Base-by-base conservation (phyloP, 2,329 filamentous ascomycete genomes). In the Fusarium pseudonygamai region DNA sequence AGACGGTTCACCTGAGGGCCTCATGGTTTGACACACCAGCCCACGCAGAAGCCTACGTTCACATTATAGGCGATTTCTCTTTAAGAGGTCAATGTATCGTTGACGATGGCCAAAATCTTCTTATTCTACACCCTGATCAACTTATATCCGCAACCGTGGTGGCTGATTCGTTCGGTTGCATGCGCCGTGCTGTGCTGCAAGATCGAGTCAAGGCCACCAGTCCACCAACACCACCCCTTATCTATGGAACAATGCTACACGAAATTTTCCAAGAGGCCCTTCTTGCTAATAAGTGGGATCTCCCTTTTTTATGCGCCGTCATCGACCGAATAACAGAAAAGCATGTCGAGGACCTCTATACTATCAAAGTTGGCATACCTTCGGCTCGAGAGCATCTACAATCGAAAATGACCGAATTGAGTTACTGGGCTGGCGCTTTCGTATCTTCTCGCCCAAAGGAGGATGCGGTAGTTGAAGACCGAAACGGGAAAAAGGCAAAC, bases 81-180 rank as follows among this genome's bases (percentile, higher is more conserved):
- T 75, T 83, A 2, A 87, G 84, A 22, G 93, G 93, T 4, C 90
- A 92, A 79, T 97, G 95, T 79, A 84, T 97, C 52, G 88, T 98
- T 71, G 93, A 97, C 79, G 94, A 98, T 80, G 86, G 88, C 6
- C 87, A 92, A 56, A 94, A 95, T 77, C 93, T 98, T 81, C 85
- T 99, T 57, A 95, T 99, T 64, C 84, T 99, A 20, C 95, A 99
- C 78, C 96, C 96, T 0, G 96, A 99, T 78, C 95, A 98, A 82
- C 88, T 99, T 39, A 93, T 99, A 60, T 98, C 96, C 6, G 93
- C 96, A 6, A 98, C 96, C 2, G 94, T 97, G 10, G 93, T 99
- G 47, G 95, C 95, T n/a, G 96, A 99, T 82, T 97, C 96, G 0
- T 97, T 98, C 80, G 92, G 91, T 30, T 99, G 96, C 79, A 92